phyloP scores from a whole-genome alignment of 495 filamentous ascomycete genomes.

The Penicillium waksmanii region DNA sequence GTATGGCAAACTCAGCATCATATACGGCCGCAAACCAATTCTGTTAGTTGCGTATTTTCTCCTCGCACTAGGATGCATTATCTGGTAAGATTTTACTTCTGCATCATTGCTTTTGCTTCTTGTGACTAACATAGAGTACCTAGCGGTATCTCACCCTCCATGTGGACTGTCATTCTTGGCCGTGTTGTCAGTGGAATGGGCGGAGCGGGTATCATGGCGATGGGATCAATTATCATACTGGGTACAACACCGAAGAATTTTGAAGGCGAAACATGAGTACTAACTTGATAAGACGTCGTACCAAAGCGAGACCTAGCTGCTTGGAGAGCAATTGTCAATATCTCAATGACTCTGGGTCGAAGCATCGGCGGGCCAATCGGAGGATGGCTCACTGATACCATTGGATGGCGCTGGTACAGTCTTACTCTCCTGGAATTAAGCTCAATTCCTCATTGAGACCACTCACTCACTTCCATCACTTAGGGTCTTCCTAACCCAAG shows the following conservation, averaged over 20 bases:
- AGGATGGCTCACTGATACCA: slow-evolving; percentile 2
- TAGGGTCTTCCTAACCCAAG: slow-evolving; percentile 5
- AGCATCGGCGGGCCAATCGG: slow-evolving; percentile 7
- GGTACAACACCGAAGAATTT: not conserved
- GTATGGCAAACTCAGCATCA: slow-evolving; percentile 7
- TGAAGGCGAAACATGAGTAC: not conserved
- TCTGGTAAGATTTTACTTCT: slow-evolving; percentile 2
- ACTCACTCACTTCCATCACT: not conserved
- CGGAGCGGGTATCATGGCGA: slow-evolving; percentile 2
- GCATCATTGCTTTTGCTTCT: too few relatives aligned
- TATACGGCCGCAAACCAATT: slow-evolving; percentile 7
- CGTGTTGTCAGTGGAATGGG: slow-evolving; percentile 5
- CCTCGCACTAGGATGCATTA: slow-evolving; percentile 2
- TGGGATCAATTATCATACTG: slow-evolving; percentile 5
- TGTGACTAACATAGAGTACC: not conserved
- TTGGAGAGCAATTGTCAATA: slow-evolving; percentile 7
- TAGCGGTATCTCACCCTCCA: slow-evolving; percentile 1
- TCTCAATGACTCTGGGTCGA: slow-evolving; percentile 5
- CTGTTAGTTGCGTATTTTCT: not conserved
- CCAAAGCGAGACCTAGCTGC: slow-evolving; percentile 4
- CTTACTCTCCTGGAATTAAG: not conserved
- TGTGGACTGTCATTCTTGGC: slow-evolving; percentile 1
- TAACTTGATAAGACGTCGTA: slow-evolving; percentile 2
- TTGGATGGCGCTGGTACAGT: slow-evolving; percentile 6
- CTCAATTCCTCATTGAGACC: not conserved